Base-by-base conservation (phyloP, 495 filamentous ascomycete genomes). In the Neurospora sp. region DNA sequence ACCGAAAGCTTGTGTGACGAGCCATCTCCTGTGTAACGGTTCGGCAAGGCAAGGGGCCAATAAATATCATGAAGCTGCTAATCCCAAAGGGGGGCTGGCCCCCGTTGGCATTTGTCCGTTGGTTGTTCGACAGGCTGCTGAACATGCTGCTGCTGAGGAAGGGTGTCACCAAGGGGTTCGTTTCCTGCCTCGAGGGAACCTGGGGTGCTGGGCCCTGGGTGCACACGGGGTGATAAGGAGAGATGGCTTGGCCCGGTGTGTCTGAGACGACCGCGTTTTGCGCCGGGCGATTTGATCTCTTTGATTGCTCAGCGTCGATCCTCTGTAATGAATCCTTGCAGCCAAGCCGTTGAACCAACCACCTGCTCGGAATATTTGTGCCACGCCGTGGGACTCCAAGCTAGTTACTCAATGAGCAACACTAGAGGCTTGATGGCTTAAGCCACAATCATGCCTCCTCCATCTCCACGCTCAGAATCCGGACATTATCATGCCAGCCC, bases 241-340 rank as follows among this genome's bases (percentile, higher is more conserved):
- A 66, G 27, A 66, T 35, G 54, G 54, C 54, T 66, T 66, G 48
- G 48, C 48, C 20, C 48, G 20, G 48, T 59, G 54, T 66, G 14
- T 66, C 27, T 72, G 73, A 71, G 74, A 40, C 62, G 70, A n/a
- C 73, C 70, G 71, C 73, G n/a, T 46, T 70, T 42, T 75, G 70
- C 73, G 71, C 69, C 39, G 41, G 27, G 41, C 75, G 75, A 77
- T 75, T 75, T 72, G 76, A 77, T 77, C 74, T 71, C 48, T 44
- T 23, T 66, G 40, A 27, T 73, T 77, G 74, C 76, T 74, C 70
- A 41, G 54, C 73, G 74, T 73, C 72, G 69, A 66, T 66, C 54
- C 27, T 66, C 54, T 66, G 27, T 16, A 35, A 35, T 70, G 71
- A 74, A 76, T 74, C 72, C 73, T 69, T 74, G 72, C 72, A 54